phyloP scores from a whole-genome alignment of 2,329 filamentous ascomycete genomes.

The Aspergillus terreus region DNA sequence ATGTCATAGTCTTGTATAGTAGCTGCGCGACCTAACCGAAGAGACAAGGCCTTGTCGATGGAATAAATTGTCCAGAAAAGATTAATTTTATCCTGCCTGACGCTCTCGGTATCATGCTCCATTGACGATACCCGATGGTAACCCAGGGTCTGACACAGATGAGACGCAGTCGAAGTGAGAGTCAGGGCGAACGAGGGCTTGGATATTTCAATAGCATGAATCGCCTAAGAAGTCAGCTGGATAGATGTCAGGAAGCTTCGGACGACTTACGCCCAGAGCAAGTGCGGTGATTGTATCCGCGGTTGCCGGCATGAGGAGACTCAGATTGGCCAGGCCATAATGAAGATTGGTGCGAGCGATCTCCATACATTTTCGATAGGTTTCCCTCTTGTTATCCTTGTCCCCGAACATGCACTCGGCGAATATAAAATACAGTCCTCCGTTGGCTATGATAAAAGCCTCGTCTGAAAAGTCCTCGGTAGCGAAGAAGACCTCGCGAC shows the following conservation, averaged over 20 bases:
- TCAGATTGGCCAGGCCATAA: constrained; percentile 45
- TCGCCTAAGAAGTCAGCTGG: constrained; percentile 40
- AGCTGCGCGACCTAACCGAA: constrained; percentile 58
- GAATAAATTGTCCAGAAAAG: constrained; percentile 60
- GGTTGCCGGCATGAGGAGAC: constrained; percentile 55
- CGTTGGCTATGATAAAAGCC: constrained; percentile 38
- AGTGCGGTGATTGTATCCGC: constrained; percentile 57
- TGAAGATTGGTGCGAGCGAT: constrained; percentile 45
- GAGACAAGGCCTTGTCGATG: constrained; percentile 55
- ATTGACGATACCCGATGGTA: constrained; percentile 47
- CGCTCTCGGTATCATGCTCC: constrained; percentile 17
- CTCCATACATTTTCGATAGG: constrained; percentile 27
- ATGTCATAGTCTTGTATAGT: constrained; percentile 60
- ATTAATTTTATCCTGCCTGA: constrained; percentile 31
- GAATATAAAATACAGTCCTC: constrained; percentile 37
- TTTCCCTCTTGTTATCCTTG: constrained; percentile 19
- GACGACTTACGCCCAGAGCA: constrained; percentile 51
- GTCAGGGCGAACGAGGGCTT: constrained; percentile 63
- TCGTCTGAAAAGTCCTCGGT: constrained; percentile 40
- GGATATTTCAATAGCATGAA: constrained; percentile 61
- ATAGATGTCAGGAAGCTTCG: background rate
- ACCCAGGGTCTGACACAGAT: constrained; percentile 60
- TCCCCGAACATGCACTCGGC: constrained; percentile 24
- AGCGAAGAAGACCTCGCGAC: constrained; percentile 42
- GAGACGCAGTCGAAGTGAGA: constrained; percentile 56